Evolutionary conservation across 345 rosid species (phyloP).

Genomic region (Heritiera fomes): DNA sequence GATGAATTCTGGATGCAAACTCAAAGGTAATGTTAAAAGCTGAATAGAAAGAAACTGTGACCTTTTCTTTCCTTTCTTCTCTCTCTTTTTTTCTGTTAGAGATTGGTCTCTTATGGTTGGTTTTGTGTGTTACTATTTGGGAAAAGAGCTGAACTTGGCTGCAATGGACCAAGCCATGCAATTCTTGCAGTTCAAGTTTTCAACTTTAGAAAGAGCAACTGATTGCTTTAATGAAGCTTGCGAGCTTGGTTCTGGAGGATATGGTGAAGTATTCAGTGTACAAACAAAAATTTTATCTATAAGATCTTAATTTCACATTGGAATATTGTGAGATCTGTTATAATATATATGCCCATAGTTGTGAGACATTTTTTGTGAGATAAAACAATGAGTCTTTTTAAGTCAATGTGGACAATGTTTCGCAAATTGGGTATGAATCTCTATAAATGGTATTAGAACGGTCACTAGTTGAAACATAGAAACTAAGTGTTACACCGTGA

Average conservation of each 20-base stretch:
- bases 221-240: slow-evolving; percentile 40
- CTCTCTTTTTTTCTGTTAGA: not conserved
- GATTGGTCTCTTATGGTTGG: not conserved
- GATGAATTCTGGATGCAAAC: not conserved
- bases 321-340: no score
- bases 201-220: slow-evolving; percentile 71
- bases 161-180: slow-evolving; percentile 6
- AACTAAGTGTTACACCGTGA: no score
- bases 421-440: no score
- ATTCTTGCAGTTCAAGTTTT: slow-evolving; percentile 54
- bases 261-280: slow-evolving; percentile 19
- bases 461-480: no score
- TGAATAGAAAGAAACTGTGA: not conserved
- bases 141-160: slow-evolving; percentile 4
- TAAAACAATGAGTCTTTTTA: no score
- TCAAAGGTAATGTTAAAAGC: not conserved
- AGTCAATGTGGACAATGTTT: no score
- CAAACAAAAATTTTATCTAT: no score
- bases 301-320: no score
- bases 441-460: no score
- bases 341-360: no score
- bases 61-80: not conserved
- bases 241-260: slow-evolving; percentile 24
- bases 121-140: not conserved
- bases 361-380: no score